Evolutionary conservation across 768 basidiomycete species (phyloP), one percentile per base, ranked within the genome.

Genomic region (Multifurca ochricompacta): DNA sequence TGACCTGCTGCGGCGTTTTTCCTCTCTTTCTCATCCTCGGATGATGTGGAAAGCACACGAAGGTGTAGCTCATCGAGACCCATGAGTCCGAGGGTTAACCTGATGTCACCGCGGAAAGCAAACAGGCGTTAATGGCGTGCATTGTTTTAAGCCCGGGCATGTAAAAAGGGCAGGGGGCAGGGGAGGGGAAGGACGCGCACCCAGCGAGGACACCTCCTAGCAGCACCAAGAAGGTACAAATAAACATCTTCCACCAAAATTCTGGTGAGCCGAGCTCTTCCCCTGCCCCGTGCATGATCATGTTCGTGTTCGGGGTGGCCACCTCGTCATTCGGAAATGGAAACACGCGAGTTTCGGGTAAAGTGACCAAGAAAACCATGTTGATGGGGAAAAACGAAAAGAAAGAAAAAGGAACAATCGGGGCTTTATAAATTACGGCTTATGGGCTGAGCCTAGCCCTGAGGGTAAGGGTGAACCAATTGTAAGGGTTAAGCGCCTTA

Each of bases 161-260:
- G 19, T 23, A 9, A 9, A 32, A 11, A 8, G 31, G 25, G 34
- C 7, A 70, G n/a, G n/a, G n/a, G n/a, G n/a, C n/a, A n/a, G n/a
- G n/a, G n/a, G n/a, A n/a, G n/a, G n/a, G n/a, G n/a, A n/a, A n/a
- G n/a, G n/a, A n/a, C n/a, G n/a, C 80, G 47, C 54, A 88, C 93
- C 94, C 94, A 11, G 94, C 90, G 66, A 98, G 96, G 4, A 93
- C 84, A 48, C 94, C 94, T 2, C 94, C 94, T 0, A 80, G 72
- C 1, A 98, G 69, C 6, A 98, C 92, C 25, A 98, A 75, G 3
- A 70, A 66, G 3, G 70, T 73, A 48, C 86, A 87, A 47, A 91
- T 69, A 18, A 76, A 57, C 28, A 96, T 69, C 65, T 92, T 89
- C 54, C 70, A 80, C 74, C 78, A 88, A 67, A 92, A 96, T 51